A percentile compares a stretch with the other conserved stretches of the same genome.
These are phyloP conservation scores for Heterobasidion occidentale DNA, from an alignment of 1,284 basidiomycete genomes.

Conservation along the genomic window DNA sequence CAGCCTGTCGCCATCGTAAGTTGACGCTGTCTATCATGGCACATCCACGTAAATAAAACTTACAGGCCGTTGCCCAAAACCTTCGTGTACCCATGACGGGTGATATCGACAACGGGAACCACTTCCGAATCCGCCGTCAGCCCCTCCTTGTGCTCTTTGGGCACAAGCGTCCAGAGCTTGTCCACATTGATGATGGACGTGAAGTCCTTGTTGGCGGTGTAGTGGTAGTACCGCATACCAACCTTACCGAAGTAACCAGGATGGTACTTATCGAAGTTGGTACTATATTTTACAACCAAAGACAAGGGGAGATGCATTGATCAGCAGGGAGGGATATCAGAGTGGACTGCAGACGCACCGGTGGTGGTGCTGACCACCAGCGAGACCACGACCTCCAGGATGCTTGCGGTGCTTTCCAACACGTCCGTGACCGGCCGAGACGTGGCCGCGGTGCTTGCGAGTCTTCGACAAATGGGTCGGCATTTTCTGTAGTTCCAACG, in stretches of 20 bases:
- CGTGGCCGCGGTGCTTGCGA: slow-evolving; percentile 98
- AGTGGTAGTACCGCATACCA: slow-evolving; percentile 98
- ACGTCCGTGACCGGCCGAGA: slow-evolving; percentile 98
- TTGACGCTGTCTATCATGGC: neutral
- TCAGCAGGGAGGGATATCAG: too few species aligned
- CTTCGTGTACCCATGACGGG: slow-evolving; percentile 85
- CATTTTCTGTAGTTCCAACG: slow-evolving; percentile 55
- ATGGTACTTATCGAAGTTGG: slow-evolving; percentile 93
- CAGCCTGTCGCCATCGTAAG: slow-evolving; percentile 36
- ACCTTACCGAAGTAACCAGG: slow-evolving; percentile 99
- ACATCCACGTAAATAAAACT: slow-evolving; percentile 22
- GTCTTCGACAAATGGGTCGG: slow-evolving; percentile 93
- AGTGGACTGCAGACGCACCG: slow-evolving; percentile 45
- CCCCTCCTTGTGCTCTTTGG: slow-evolving; percentile 69
- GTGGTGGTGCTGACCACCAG: slow-evolving; percentile 99
- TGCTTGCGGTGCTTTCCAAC: slow-evolving; percentile 99
- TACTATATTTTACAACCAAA: slow-evolving; percentile 31
- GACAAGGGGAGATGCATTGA: slow-evolving; percentile 2
- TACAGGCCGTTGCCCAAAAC: slow-evolving; percentile 83
- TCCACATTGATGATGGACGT: slow-evolving; percentile 96
- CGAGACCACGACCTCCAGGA: slow-evolving; percentile 99
- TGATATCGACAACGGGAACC: slow-evolving; percentile 88
- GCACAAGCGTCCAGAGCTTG: slow-evolving; percentile 82
- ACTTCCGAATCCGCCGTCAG: slow-evolving; percentile 63
- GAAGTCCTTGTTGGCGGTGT: slow-evolving; percentile 88